Base-by-base conservation (phyloP, 768 basidiomycete genomes). In the Gymnopilus junonius region DNA sequence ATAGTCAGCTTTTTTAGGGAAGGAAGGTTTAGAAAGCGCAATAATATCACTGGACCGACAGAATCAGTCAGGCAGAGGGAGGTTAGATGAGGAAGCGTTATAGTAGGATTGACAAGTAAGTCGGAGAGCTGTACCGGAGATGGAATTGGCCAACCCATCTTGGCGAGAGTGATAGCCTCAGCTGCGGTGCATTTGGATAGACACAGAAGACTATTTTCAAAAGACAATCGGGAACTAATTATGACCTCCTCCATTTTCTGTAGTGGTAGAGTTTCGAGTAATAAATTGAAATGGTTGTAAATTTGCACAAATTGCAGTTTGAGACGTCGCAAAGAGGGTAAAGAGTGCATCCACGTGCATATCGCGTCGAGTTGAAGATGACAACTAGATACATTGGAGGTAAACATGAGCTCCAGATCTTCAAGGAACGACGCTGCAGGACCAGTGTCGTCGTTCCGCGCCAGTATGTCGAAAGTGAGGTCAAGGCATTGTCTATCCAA, bases 161-260 rank as follows among this genome's bases (percentile, higher is more conserved):
- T 54, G 1, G 20, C 6, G 21, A 54, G 10, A 20, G 32, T 54
- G 34, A 54, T 12, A 25, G 21, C 35, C 27, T 23, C 57, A 3
- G 57, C 56, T 12, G 62, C 25, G 15, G 29, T 25, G 27, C 62
- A 63, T 27, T 40, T 32, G 14, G 56, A 27, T 5, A 63, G 10
- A 27, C 37, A 58, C n/a, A 27, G n/a, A 3, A 50, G 45, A 21
- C 23, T 23, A 4, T 46, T 31, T 40, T 40, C 50, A 2, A 58
- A 46, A 8, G 56, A 50, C 55, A 63, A 58, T 8, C 37, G 50
- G 29, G 51, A 40, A 8, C 29, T 40, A 8, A 63, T 32, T 8
- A 40, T n/a, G 1, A 53, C 55, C 35, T 58, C 56, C 32, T 27
- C 25, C 8, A 48, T 5, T 6, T 27, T 48, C 14, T 27, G 15